These are phyloP conservation scores for Alternaria angustiovoidea DNA, from an alignment of 2,329 filamentous ascomycete genomes.

Conservation along the genomic window DNA sequence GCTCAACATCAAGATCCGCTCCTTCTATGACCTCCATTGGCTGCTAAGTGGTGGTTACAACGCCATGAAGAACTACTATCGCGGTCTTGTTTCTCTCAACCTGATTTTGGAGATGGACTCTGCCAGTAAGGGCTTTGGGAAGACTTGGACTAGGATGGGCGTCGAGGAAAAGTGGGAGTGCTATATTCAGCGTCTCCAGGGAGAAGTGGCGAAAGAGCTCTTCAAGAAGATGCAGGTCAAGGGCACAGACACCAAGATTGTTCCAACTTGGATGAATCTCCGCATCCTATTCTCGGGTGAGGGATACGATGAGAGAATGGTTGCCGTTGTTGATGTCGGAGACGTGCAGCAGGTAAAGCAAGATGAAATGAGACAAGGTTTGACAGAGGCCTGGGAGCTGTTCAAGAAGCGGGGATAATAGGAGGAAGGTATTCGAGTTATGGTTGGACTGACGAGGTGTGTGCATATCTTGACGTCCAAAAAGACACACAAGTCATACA, in stretches of 20 bases:
- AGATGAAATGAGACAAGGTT: slow-evolving; percentile 15
- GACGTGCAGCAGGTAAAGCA: slow-evolving; percentile 10
- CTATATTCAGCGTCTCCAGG: slow-evolving; percentile 31
- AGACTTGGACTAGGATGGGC: slow-evolving; percentile 16
- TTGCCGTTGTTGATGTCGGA: neutral
- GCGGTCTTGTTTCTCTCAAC: slow-evolving; percentile 24
- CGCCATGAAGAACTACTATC: slow-evolving; percentile 33
- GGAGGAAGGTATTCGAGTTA: neutral
- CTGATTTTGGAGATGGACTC: slow-evolving; percentile 36
- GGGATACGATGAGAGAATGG: slow-evolving; percentile 13
- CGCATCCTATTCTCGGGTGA: slow-evolving; percentile 37
- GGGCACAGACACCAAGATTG: slow-evolving; percentile 6
- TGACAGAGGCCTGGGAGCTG: slow-evolving; percentile 24
- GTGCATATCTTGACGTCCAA: neutral
- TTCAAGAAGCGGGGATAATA: slow-evolving; percentile 23
- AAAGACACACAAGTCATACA: neutral
- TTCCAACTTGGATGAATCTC: slow-evolving; percentile 37
- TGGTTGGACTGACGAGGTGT: neutral
- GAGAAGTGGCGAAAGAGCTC: slow-evolving; percentile 20
- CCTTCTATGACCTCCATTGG: slow-evolving; percentile 33
- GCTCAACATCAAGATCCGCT: slow-evolving; percentile 31
- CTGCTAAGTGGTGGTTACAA: slow-evolving; percentile 29
- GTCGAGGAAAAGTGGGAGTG: slow-evolving; percentile 24
- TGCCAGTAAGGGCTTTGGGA: slow-evolving; percentile 23
- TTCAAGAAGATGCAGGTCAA: slow-evolving; percentile 8